Base-by-base conservation (phyloP, 1,284 basidiomycete species). In the Cystobasidium slooffiae region DNA sequence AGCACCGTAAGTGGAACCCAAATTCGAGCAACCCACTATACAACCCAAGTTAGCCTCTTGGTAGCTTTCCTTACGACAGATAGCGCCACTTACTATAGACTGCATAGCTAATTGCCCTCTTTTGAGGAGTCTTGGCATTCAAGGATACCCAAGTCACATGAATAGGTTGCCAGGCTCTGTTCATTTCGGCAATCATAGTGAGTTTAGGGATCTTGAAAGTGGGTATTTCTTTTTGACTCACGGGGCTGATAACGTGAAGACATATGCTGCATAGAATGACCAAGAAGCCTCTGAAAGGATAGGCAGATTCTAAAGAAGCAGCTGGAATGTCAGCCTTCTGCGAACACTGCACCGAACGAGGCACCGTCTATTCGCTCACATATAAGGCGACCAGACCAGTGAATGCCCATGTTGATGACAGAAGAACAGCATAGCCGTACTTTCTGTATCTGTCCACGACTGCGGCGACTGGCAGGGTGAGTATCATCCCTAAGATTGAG, bases 221-320 rank as follows among this genome's bases (percentile, higher is more conserved):
- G 9, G 52, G 20, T n/a, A 20, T 8, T 8, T 10, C 10, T 9
- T 10, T 8, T 9, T 20, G 22, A 16, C 56, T 59, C 24, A 59
- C 56, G 56, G 56, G 12, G 31, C 56, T 18, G 56, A 59, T 43
- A 59, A 31, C 3, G 56, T 59, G 39, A 39, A 59, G 12, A 59
- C 56, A 10, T 59, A 59, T 10, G 56, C 56, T 8, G 56, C 56
- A 9, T 59, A 59, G 24, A 59, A 59, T 20, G 56, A 59, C 56
- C 56, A 59, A 1, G 56, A 59, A 8, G 22, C 24, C 56, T 59
- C 39, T 3, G 24, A 43, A 3, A 43, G 24, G 5, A 59, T 43
- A 16, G 56, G 56, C 39, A 59, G 24, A n/a, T 59, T 37, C 56
- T 59, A 24, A 10, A 9, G 3, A 6, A 1, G 56, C 2, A 16